Evolutionary conservation across 257 asterid species (phyloP).

Genomic region (Solanum lycopersicoides): DNA sequence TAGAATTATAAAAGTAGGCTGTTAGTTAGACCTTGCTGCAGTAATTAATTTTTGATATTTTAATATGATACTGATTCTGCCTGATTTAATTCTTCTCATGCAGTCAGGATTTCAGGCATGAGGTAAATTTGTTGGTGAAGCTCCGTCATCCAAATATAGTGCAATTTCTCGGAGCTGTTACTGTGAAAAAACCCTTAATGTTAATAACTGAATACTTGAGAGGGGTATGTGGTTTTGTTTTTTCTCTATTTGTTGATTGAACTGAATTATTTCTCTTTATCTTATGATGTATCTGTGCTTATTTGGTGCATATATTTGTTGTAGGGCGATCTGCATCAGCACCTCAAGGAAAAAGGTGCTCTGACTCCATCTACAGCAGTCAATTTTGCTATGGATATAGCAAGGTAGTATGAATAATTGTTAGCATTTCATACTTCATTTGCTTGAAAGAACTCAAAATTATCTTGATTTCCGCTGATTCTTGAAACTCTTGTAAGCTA

Average conservation of each 20-base stretch:
- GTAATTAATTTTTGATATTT: background rate
- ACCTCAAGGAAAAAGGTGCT: conserved; percentile 85
- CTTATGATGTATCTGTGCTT: background rate
- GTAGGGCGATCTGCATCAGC: conserved; percentile 96
- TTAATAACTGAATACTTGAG: conserved; percentile 87
- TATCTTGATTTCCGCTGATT: background rate
- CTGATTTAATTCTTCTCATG: conserved; percentile 3
- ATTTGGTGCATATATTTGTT: conserved; percentile 2
- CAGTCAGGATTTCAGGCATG: conserved; percentile 99
- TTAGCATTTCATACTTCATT: background rate
- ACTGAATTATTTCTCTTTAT: background rate
- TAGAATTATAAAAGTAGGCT: background rate
- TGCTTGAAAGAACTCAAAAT: background rate
- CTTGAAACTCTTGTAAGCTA: background rate
- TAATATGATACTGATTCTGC: background rate
- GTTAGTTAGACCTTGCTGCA: background rate
- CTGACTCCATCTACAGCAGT: conserved; percentile 70
- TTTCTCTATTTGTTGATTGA: background rate
- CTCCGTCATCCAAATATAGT: conserved; percentile 98
- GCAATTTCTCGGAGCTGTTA: conserved; percentile 97
- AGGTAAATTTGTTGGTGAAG: conserved; percentile 94
- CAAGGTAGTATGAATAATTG: conserved; percentile 39
- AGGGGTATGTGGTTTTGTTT: conserved; percentile 55
- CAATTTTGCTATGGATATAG: conserved; percentile 90
- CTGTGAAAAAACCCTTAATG: conserved; percentile 91